Evolutionary conservation across 2,329 filamentous ascomycete genomes (phyloP).

Genomic region (Boeremia lycopersici): DNA sequence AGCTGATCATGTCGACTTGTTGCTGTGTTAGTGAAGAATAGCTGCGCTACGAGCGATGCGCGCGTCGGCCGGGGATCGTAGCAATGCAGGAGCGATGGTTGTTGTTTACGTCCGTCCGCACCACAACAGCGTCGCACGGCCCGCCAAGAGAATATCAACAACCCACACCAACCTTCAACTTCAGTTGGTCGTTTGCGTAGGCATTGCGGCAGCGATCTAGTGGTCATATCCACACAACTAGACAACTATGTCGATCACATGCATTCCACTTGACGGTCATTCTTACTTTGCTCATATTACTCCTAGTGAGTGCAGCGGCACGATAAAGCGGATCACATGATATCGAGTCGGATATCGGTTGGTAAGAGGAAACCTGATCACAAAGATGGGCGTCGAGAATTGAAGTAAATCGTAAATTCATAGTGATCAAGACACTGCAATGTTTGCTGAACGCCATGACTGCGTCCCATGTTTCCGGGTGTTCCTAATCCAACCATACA

Average conservation of each 20-base stretch:
- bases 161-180: neutral
- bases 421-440: constrained; percentile 16
- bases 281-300: too few species aligned
- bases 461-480: neutral
- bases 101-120: constrained; percentile 15
- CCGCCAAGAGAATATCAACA: constrained; percentile 3
- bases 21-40: constrained; percentile 16
- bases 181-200: too few species aligned
- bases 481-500: neutral
- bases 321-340: too few species aligned
- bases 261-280: too few species aligned
- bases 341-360: too few species aligned
- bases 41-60: constrained; percentile 18
- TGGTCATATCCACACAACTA: too few species aligned
- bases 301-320: too few species aligned
- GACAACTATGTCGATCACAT: too few species aligned
- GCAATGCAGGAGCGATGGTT: constrained; percentile 17
- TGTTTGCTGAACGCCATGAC: constrained; percentile 5
- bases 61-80: constrained; percentile 21
- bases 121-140: constrained; percentile 5
- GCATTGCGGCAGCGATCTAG: too few species aligned
- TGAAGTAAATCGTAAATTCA: constrained; percentile 3
- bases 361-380: neutral
- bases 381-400: too few species aligned
- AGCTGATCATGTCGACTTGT: constrained; percentile 29